Base-by-base conservation (phyloP, 352 stramenopile species). In the Phytophthora cryptogea region DNA sequence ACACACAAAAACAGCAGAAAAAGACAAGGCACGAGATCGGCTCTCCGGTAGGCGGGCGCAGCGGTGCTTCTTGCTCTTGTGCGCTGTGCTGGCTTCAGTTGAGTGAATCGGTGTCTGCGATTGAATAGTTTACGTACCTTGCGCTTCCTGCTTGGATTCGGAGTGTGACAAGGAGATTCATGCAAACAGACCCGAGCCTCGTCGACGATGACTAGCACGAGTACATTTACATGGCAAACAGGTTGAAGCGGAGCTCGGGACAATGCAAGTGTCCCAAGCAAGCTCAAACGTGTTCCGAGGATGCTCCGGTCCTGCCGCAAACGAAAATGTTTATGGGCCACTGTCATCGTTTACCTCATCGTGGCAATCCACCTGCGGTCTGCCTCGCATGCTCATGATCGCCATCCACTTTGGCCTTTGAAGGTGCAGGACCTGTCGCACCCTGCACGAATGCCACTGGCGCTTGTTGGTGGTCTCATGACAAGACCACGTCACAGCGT, bases 1-100 rank as follows among this genome's bases (percentile, higher is more conserved):
- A 72, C 16, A 66, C 23, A 50, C 39, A 62, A 63, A 60, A 66
- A 64, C 45, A 73, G 50, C 42, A 62, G 41, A 66, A 68, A 59
- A 33, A 54, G 36, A 53, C 42, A 57, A 63, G 42, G 17, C 30
- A 61, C 30, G 30, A 37, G 16, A 47, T 52, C 39, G 23, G 53
- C 37, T 48, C 49, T 32, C 27, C 26, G 41, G 20, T 23, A 23
- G 20, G 20, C 20, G 20, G 20, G 43, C 36, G 51, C 39, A 58
- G 53, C 28, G 35, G 32, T 17, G 49, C 27, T 43, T 44, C 27
- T 43, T 44, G 37, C 45, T 58, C 45, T 56, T 53, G 52, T 49
- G 51, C 33, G 58, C 46, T 44, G 57, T 39, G 33, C 32, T 59
- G 57, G 47, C 46, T 54, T 47, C 16, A 35, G 33, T 46, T 65